phyloP scores from a whole-genome alignment of 306 rosid species.

The Dryas drummondii region DNA sequence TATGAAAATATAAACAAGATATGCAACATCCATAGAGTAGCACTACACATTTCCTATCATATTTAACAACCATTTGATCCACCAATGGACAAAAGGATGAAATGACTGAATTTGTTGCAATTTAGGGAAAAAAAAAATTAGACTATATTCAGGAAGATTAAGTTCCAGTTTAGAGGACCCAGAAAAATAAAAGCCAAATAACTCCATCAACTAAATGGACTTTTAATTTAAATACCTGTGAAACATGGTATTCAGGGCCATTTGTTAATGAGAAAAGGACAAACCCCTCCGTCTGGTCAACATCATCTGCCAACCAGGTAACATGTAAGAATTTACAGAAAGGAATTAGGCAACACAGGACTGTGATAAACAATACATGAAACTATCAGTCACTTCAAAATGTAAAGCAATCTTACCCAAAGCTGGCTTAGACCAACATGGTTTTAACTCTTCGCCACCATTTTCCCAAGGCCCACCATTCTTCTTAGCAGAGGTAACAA shows the following conservation, averaged over 20 bases:
- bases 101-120: too few relatives aligned
- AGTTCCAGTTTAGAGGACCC: background rate
- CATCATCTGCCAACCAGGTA: slow-evolving; percentile 55
- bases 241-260: slow-evolving; percentile 94
- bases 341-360: background rate
- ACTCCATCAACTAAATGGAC: slow-evolving; percentile 22
- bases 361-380: background rate
- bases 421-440: slow-evolving; percentile 77
- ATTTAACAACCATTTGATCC: too few relatives aligned
- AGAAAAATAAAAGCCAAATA: slow-evolving; percentile 4
- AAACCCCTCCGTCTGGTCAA: slow-evolving; percentile 71
- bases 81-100: too few relatives aligned
- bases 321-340: slow-evolving; percentile 17
- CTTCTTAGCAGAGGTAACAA: slow-evolving; percentile 44
- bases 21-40: too few relatives aligned
- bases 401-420: slow-evolving; percentile 45
- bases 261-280: slow-evolving; percentile 85
- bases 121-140: background rate
- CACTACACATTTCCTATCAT: too few relatives aligned
- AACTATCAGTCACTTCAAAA: slow-evolving; percentile 14
- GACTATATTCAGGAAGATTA: background rate
- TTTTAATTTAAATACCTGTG: slow-evolving; percentile 61
- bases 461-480: slow-evolving; percentile 61
- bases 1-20: too few relatives aligned
- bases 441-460: slow-evolving; percentile 62